A percentile compares a stretch with the other conserved stretches of the same genome.
phyloP scores from a whole-genome alignment of 1,284 basidiomycete genomes.

The Psilocybe mexicana region DNA sequence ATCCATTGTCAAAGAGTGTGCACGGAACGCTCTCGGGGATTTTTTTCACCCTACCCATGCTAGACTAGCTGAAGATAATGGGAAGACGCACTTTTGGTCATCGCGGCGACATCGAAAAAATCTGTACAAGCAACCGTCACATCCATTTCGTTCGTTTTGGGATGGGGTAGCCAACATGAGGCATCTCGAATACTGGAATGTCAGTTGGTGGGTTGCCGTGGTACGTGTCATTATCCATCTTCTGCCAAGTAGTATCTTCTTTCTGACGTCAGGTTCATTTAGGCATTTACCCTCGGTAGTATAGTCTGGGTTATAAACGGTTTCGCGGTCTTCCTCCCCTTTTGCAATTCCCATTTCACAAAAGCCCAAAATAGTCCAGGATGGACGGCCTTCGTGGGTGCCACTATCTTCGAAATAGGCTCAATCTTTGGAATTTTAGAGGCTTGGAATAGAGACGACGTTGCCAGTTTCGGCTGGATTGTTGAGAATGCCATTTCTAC shows the following conservation, averaged over 20 bases:
- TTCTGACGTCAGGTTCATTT: not conserved
- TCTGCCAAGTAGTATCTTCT: not conserved
- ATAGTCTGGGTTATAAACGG: conserved; percentile 59
- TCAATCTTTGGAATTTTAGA: conserved; percentile 48
- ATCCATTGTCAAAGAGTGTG: conserved; percentile 19
- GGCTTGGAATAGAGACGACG: conserved; percentile 44
- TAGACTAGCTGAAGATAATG: conserved; percentile 15
- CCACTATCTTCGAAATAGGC: conserved; percentile 55
- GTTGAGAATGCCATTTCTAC: conserved; percentile 18
- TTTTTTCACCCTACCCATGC: conserved; percentile 29
- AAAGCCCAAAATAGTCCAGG: conserved; percentile 35
- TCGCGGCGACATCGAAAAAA: conserved; percentile 30
- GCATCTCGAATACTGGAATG: conserved; percentile 33
- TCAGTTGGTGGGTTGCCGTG: conserved; percentile 35
- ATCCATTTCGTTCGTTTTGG: not conserved
- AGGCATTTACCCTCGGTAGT: conserved; percentile 42
- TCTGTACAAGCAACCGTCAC: conserved; percentile 15
- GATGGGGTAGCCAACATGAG: conserved; percentile 18
- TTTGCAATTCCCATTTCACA: conserved; percentile 36
- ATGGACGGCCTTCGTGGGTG: conserved; percentile 52
- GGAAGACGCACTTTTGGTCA: conserved; percentile 21
- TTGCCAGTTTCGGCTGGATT: conserved; percentile 35
- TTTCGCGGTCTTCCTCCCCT: conserved; percentile 52
- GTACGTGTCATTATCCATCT: conserved; percentile 16
- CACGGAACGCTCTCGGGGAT: conserved; percentile 22